These are phyloP conservation scores for Peronospora farinosa DNA, from an alignment of 352 stramenopile genomes.

Conservation along the genomic window DNA sequence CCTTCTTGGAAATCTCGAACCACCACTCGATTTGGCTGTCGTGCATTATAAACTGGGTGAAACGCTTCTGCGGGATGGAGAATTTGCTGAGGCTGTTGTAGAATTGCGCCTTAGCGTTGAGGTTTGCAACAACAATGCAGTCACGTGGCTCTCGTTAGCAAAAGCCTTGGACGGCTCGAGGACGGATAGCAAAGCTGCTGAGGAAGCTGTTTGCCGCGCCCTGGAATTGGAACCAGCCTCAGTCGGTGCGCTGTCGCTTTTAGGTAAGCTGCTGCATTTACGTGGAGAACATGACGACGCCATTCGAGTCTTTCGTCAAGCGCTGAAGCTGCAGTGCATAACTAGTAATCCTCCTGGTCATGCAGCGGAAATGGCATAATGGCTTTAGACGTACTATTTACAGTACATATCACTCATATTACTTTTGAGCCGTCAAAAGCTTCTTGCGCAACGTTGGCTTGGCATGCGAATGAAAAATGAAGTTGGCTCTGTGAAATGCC, in stretches of 20 bases:
- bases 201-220: constrained; percentile 45
- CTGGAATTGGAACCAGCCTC: constrained; percentile 41
- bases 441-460: no score
- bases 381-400: no score
- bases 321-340: constrained; percentile 50
- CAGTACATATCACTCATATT: no score
- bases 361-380: neutral
- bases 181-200: constrained; percentile 26
- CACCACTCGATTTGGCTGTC: constrained; percentile 37
- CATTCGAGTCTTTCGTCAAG: constrained; percentile 55
- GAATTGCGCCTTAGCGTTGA: constrained; percentile 43
- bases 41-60: constrained; percentile 53
- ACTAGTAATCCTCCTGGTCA: constrained; percentile 7
- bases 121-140: constrained; percentile 32
- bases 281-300: constrained; percentile 64
- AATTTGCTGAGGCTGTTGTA: constrained; percentile 31
- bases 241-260: constrained; percentile 48
- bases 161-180: constrained; percentile 54
- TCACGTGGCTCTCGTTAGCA: constrained; percentile 49
- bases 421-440: no score
- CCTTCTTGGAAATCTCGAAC: constrained; percentile 23
- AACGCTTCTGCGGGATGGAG: constrained; percentile 37
- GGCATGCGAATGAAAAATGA: no score
- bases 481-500: no score
- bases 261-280: constrained; percentile 56